Percentiles rank a stretch among this genome's conserved stretches.
Conservation (phyloP, 2,329 filamentous ascomycete species). For the Fusarium pseudocircinatum region DNA sequence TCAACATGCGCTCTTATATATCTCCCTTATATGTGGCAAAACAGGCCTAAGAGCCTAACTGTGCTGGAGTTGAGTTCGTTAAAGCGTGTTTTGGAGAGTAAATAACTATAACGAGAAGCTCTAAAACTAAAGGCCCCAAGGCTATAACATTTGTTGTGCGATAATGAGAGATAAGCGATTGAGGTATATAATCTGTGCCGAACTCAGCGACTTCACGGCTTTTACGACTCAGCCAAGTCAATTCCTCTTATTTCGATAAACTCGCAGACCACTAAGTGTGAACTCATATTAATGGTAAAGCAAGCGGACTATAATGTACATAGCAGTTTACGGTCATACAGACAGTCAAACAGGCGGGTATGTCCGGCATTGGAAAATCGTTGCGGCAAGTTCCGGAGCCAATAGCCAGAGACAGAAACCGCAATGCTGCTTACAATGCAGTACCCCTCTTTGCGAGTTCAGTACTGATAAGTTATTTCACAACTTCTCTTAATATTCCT, state of each 20-base stretch:
- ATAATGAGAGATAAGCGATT: too few species aligned
- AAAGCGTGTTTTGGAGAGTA: too few species aligned
- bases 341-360: background rate
- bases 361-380: background rate
- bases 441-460: background rate
- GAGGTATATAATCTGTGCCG: too few species aligned
- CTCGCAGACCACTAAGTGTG: rapidly evolving
- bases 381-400: background rate
- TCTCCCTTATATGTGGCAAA: too few species aligned
- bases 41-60: too few species aligned
- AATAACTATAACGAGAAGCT: too few species aligned
- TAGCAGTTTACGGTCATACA: background rate
- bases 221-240: background rate
- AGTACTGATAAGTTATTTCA: background rate
- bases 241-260: background rate
- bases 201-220: background rate
- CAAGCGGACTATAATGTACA: rapidly evolving
- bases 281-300: background rate
- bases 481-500: background rate
- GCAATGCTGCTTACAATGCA: background rate
- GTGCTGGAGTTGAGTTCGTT: too few species aligned
- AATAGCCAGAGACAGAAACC: background rate
- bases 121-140: too few species aligned
- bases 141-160: too few species aligned
- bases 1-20: too few species aligned